Evolutionary conservation across 225 moss, liverwort and hornwort genomes (phyloP).

Genomic region (Bryoerythrophyllum caledonicum): DNA sequence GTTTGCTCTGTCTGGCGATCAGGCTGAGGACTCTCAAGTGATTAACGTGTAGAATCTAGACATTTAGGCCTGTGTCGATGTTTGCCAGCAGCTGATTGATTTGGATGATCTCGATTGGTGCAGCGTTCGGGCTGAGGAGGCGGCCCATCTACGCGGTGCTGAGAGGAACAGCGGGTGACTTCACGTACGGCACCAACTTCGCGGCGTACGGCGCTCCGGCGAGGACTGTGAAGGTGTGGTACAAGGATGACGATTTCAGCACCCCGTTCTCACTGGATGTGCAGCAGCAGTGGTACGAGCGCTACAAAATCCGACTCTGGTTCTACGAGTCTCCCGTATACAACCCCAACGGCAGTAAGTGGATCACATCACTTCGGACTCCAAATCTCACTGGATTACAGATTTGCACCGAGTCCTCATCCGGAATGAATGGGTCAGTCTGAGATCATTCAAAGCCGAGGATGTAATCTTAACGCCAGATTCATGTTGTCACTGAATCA

Average conservation of each 20-base stretch:
- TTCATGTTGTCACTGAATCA: background rate
- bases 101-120: background rate
- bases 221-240: constrained; percentile 34
- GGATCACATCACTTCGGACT: too few species aligned
- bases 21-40: too few species aligned
- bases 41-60: background rate
- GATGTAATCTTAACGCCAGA: background rate
- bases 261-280: constrained; percentile 51
- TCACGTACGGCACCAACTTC: constrained; percentile 53
- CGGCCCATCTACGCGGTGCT: constrained; percentile 49
- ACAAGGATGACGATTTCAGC: constrained; percentile 13
- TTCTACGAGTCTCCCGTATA: constrained; percentile 37
- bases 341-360: constrained; percentile 26
- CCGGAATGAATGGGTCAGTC: background rate
- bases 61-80: too few species aligned
- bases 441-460: too few species aligned
- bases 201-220: constrained; percentile 49
- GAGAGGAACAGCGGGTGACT: constrained; percentile 29
- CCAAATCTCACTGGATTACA: too few species aligned
- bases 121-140: constrained; percentile 60
- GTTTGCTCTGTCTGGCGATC: too few species aligned
- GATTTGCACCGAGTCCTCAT: background rate
- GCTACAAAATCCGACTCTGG: constrained; percentile 40
- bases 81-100: background rate
- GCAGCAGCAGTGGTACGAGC: constrained; percentile 53